Evolutionary conservation across 495 filamentous ascomycete species (phyloP), one percentile per base, ranked within the genome.

Genomic region (Penicillium canariense): DNA sequence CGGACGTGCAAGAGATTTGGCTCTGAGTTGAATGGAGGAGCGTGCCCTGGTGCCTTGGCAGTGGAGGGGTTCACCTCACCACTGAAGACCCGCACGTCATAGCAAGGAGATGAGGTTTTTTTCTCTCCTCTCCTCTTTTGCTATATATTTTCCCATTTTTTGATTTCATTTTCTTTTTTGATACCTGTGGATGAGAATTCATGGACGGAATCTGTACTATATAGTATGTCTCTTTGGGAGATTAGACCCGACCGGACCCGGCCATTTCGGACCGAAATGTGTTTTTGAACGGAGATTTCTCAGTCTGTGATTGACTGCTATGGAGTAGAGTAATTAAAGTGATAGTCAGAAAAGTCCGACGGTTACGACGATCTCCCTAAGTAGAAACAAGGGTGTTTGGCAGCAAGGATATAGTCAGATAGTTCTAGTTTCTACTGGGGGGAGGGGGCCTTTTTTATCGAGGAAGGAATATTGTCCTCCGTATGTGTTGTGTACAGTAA

Each of bases 121-220:
- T 42, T 42, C 22, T 3, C 9, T 39, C 7, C 14, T 42, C n/a
- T 1, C 25, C 25, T 42, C n/a, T 10, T 18, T 43, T 32, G 32
- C 39, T 42, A 42, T 42, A 22, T 23, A 25, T 25, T 23, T 6
- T 25, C 20, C n/a, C n/a, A n/a, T n/a, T n/a, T n/a, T n/a, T n/a
- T n/a, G n/a, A n/a, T n/a, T 6, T 39, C 36, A 20, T 39, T 42
- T 14, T n/a, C 38, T 22, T 22, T 42, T 25, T 42, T 42, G 38
- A 42, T 42, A 42, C 38, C 38, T 42, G 38, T 42, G 38, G 20
- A 42, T 42, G 20, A 42, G 38, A 42, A 11, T 18, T 42, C 20
- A 42, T 42, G 38, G 38, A 42, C 38, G n/a, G 38, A 42, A 25
- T 42, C 38, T 42, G 38, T 42, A 42, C 38, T 25, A 42, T 42